Conservation (phyloP, 176 grass and related monocot species). For the Raddia guianensis region DNA sequence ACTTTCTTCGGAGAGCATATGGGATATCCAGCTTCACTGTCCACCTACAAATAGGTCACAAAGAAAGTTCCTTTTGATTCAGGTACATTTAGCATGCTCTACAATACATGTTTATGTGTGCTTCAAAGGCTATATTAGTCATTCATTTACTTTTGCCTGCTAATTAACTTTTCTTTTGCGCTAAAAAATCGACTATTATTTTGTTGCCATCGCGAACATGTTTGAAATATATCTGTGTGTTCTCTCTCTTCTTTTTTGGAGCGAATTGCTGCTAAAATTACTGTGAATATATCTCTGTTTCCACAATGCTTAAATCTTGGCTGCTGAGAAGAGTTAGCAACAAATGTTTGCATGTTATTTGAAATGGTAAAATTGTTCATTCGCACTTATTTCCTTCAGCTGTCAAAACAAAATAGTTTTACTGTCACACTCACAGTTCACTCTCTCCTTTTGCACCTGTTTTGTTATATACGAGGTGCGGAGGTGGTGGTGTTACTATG, state of each 20-base stretch:
- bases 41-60: slow-evolving; percentile 52
- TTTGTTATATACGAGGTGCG: not conserved
- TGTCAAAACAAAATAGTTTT: not conserved
- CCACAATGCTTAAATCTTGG: not conserved
- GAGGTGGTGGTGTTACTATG: too few species aligned
- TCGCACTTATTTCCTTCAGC: not conserved
- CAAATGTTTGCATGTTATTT: not conserved
- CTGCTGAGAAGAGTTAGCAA: not conserved
- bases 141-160: not conserved
- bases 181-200: not conserved
- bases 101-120: not conserved
- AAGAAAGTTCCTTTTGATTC: slow-evolving; percentile 75
- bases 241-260: too few species aligned
- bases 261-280: not conserved
- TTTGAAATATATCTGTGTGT: too few species aligned
- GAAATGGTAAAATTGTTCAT: not conserved
- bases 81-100: slow-evolving; percentile 52
- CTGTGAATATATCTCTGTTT: not conserved
- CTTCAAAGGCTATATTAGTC: not conserved
- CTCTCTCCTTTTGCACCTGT: not conserved
- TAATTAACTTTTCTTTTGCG: not conserved
- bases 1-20: slow-evolving; percentile 89
- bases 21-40: slow-evolving; percentile 83
- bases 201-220: not conserved
- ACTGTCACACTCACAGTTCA: too few species aligned